Conservation (phyloP, 2,329 filamentous ascomycete genomes). For the Verticillium alfalfae region DNA sequence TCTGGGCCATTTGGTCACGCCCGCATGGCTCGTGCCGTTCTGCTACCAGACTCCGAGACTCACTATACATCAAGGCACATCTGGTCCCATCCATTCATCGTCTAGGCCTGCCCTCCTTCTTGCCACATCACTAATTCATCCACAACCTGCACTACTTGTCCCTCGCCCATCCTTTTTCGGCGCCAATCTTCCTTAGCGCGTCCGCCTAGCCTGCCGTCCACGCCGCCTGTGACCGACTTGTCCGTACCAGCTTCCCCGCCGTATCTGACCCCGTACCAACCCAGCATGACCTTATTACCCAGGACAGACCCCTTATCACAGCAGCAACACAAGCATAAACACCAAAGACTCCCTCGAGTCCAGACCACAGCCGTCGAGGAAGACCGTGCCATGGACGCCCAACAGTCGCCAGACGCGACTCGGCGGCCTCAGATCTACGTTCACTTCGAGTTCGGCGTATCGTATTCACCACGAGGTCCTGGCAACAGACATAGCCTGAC, state of each 20-base stretch:
- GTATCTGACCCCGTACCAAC: constrained; percentile 3
- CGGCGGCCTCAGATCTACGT: constrained; percentile 39
- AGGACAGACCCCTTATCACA: constrained; percentile 12
- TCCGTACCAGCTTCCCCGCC: neutral
- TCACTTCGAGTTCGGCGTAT: constrained; percentile 46
- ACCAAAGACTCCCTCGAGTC: neutral
- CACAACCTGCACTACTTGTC: constrained; percentile 1
- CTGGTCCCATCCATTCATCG: neutral
- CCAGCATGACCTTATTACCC: neutral
- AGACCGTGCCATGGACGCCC: constrained; percentile 10
- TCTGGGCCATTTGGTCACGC: neutral
- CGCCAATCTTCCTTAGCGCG: neutral
- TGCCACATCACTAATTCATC: neutral
- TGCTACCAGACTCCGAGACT: neutral
- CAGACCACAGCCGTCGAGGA: neutral
- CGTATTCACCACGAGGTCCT: constrained; percentile 37
- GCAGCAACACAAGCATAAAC: constrained; percentile 1
- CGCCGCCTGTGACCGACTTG: neutral
- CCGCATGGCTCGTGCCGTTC: neutral
- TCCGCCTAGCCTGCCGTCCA: neutral
- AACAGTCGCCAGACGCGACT: constrained; percentile 16
- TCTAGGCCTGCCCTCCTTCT: neutral
- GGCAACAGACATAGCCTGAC: constrained; percentile 38
- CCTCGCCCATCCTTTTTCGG: neutral
- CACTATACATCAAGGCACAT: neutral